Base-by-base conservation (phyloP, 2,329 filamentous ascomycete genomes). In the Sporothrix luriei region DNA sequence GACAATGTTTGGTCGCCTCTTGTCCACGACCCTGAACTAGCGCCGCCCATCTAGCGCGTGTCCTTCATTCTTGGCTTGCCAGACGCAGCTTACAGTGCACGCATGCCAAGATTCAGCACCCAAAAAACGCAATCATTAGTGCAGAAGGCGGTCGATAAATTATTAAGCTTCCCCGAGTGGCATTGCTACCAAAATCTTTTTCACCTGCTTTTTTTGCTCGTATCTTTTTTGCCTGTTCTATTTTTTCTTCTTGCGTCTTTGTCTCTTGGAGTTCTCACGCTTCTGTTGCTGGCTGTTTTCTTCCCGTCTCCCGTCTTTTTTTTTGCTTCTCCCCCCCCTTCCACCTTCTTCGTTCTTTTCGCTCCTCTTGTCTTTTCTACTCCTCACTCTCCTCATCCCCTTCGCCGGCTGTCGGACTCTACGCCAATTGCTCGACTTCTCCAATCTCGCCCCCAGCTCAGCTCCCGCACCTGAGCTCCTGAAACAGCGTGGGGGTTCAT, bases 401-500 rank as follows among this genome's bases (percentile, higher is more conserved):
- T 59, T 38, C n/a, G 10, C 14, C 43, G 51, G 61, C 14, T 43
- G 46, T 7, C 11, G n/a, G n/a, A 4, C 19, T n/a, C 21, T 24
- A 59, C 24, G 66, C 54, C 66, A 40, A 51, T 62, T 29, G 26
- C 54, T 19, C 38, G 33, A 62, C 4, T 9, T 51, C 57, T 43
- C 55, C 61, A 68, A 64, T 64, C 33, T 29, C 19, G 46, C 57
- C 21, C 46, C 59, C 29, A 3, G 24, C 52, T 54, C 26, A 65
- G 57, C 65, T 55, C 43, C 46, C 62, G 5, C 38, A 48, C 29
- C 68, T 33, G 24, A 68, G 70, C 66, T 52, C 29, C 29, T 14
- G 55, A 67, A 16, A 52, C 61, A 16, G 26, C 49, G 70, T 71
- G 71, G 68, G 71, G 71, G 64, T 69, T 62, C 21, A 71, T 71